These are phyloP conservation scores for Venturia asperata DNA, from an alignment of 2,329 filamentous ascomycete genomes.

Conservation along the genomic window DNA sequence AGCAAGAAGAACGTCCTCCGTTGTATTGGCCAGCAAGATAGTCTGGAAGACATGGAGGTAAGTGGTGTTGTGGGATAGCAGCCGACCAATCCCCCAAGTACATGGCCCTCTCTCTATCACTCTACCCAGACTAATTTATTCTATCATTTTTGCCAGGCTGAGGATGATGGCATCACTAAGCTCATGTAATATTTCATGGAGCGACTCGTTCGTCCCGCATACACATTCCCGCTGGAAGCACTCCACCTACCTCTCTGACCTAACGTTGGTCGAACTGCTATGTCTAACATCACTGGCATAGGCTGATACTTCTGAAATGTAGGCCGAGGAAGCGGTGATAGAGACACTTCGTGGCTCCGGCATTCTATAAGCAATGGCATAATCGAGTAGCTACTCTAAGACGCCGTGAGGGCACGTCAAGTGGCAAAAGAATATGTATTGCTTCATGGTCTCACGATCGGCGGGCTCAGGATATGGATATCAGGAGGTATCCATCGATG, in stretches of 20 bases:
- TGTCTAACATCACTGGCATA: constrained; percentile 9
- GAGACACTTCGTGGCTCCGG: constrained; percentile 17
- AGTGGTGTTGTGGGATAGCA: constrained; percentile 39
- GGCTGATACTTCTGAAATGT: constrained; percentile 14
- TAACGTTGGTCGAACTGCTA: constrained; percentile 10
- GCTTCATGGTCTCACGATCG: background rate
- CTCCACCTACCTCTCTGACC: background rate
- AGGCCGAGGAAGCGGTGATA: constrained; percentile 17
- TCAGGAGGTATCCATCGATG: background rate
- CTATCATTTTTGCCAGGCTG: constrained; percentile 54
- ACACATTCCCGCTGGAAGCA: background rate
- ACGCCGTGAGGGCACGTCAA: background rate
- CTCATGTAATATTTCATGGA: constrained; percentile 57
- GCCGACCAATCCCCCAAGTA: background rate
- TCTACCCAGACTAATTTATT: constrained; percentile 21
- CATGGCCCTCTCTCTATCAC: background rate
- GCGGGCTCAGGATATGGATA: background rate
- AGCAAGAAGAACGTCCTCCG: constrained; percentile 98
- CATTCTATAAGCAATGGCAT: constrained; percentile 14
- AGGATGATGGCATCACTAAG: constrained; percentile 77
- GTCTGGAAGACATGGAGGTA: constrained; percentile 98
- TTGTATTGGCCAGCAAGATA: constrained; percentile 95
- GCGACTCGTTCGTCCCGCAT: background rate
- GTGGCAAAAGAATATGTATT: background rate
- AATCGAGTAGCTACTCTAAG: background rate